These are phyloP conservation scores for Solanum pennellii DNA, from an alignment of 257 asterid species.

Conservation along the genomic window DNA sequence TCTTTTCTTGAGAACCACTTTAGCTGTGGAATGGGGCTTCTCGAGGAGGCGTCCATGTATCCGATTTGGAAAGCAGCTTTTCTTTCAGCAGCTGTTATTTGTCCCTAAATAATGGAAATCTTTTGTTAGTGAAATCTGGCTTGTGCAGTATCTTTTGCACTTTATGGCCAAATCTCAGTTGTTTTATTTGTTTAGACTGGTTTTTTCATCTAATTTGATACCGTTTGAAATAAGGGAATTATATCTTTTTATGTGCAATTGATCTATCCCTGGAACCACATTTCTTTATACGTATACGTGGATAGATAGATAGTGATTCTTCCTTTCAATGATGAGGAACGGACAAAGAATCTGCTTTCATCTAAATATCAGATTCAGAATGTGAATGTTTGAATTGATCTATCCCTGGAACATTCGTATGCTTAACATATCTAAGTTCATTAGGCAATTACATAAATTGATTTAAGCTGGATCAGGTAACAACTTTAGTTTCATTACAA, in stretches of 20 bases:
- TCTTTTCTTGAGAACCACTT: background rate
- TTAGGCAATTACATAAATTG: background rate
- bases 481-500: background rate
- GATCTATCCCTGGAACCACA: background rate
- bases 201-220: conserved; percentile 10
- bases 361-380: background rate
- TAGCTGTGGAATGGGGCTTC: background rate
- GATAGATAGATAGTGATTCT: background rate
- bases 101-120: background rate
- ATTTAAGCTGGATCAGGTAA: background rate
- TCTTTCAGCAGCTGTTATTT: background rate
- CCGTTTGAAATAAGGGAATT: conserved; percentile 70
- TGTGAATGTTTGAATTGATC: no score
- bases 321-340: background rate
- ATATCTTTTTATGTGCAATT: conserved; percentile 40
- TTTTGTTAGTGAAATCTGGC: background rate
- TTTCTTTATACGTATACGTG: background rate
- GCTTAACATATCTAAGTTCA: background rate
- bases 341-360: background rate
- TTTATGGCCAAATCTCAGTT: background rate
- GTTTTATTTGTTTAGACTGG: background rate
- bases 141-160: background rate
- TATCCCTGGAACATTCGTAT: no score
- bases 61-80: background rate
- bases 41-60: background rate